These are phyloP conservation scores for Vanderwaltozyma polyspora DNA, from an alignment of 805 yeast genomes.

Conservation along the genomic window DNA sequence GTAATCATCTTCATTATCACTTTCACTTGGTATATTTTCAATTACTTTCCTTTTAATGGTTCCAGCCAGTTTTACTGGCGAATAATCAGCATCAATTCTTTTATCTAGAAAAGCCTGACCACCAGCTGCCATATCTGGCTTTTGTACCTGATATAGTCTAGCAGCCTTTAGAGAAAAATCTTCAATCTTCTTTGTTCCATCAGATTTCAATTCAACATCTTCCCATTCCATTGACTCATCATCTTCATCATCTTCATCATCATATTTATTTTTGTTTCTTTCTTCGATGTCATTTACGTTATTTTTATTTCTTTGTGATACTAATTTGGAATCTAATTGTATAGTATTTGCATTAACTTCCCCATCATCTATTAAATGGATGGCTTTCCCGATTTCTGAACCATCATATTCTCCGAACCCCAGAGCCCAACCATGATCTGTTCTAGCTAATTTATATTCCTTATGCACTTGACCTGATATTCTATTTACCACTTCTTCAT, in stretches of 20 bases:
- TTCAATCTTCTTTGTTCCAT: slow-evolving; percentile 14
- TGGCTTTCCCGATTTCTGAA: slow-evolving; percentile 34
- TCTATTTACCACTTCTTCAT: slow-evolving; percentile 29
- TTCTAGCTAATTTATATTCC: slow-evolving; percentile 62
- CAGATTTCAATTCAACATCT: slow-evolving; percentile 41
- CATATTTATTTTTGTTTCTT: slow-evolving; percentile 23
- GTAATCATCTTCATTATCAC: slow-evolving; percentile 16
- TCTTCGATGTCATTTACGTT: slow-evolving; percentile 11
- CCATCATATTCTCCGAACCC: slow-evolving; percentile 42
- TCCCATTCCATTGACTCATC: slow-evolving; percentile 52
- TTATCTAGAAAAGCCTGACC: slow-evolving; percentile 24
- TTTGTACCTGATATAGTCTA: slow-evolving; percentile 26
- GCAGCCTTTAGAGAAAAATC: slow-evolving; percentile 35
- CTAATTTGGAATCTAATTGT: not conserved
- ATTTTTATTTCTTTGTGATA: slow-evolving; percentile 1
- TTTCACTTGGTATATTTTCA: slow-evolving; percentile 8
- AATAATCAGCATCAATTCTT: slow-evolving; percentile 10
- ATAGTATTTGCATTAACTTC: not conserved
- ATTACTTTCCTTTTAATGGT: slow-evolving; percentile 2
- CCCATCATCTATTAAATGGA: slow-evolving; percentile 35
- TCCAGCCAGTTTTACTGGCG: slow-evolving; percentile 12
- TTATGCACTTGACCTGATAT: slow-evolving; percentile 77
- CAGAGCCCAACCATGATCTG: slow-evolving; percentile 76
- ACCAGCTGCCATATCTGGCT: slow-evolving; percentile 8
- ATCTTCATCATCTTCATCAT: slow-evolving; percentile 23